Evolutionary conservation across 139 green algal genomes (phyloP), one percentile per base, ranked within the genome.

Genomic region (Haematococcus sp.): DNA sequence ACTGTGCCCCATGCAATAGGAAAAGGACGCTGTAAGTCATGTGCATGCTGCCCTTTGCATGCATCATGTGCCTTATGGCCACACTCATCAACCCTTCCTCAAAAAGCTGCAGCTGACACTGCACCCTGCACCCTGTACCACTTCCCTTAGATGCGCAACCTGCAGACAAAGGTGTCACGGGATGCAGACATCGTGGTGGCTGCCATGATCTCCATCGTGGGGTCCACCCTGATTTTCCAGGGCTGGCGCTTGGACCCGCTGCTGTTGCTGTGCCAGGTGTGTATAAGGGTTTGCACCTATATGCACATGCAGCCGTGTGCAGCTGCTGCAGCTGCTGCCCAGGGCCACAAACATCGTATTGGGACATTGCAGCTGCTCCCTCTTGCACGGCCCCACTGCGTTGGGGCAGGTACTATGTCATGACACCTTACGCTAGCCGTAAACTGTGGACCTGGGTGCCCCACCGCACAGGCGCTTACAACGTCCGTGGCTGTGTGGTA

Each of bases 171-270:
- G 43, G 66, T 92, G 17, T 89, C 83, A 0, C 75, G 84, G 2
- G 87, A 92, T 58, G 82, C 78, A 17, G 87, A 92, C 77, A 88
- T 92, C 54, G 81, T 92, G 11, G 78, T 92, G 19, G 84, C 87
- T 30, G 84, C 87, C 22, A 86, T 90, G 84, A 81, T 90, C 15
- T 82, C 68, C 44, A 88, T 92, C 25, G 84, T 89, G 23, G 87
- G 87, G 64, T 82, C 75, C 73, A 88, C 83, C n/a, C 80, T 92
- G n/a, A 86, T 92, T 44, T 92, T 92, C 68, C 87, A 92, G 72
- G 87, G 87, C 49, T 92, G 87, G 87, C 76, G 87, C 70, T 66
- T 92, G 55, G 87, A 92, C 79, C 87, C 87, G 0, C 74, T 92
- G 54, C 74, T 92, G 71, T 75, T 92, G 63, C 78, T 92, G 9